These are phyloP conservation scores for Penicillium sp. DNA, from an alignment of 2,329 filamentous ascomycete genomes.

Conservation along the genomic window DNA sequence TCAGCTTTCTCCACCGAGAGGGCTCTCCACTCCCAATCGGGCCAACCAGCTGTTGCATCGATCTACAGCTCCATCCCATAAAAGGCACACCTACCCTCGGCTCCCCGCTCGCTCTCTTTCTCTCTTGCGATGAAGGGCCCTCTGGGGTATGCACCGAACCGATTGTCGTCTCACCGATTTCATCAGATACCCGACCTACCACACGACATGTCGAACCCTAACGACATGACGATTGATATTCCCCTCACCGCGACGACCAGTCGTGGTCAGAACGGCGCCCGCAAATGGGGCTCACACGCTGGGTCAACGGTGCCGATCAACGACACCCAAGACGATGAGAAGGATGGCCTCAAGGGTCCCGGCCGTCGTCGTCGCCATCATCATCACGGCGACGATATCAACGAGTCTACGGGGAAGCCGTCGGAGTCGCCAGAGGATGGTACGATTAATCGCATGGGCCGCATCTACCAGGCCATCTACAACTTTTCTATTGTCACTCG, in stretches of 20 bases:
- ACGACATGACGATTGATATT: constrained; percentile 63
- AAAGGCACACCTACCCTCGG: constrained; percentile 1
- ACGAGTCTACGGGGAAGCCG: constrained; percentile 34
- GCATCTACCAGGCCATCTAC: constrained; percentile 61
- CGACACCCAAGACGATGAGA: constrained; percentile 13
- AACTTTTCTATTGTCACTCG: constrained; percentile 65
- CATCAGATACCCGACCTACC: constrained; percentile 41
- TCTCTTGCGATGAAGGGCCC: constrained; percentile 35
- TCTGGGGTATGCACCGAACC: constrained; percentile 41
- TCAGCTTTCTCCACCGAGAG: background rate
- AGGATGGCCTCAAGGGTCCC: constrained; percentile 27
- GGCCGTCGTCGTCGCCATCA: constrained; percentile 36
- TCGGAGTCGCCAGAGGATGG: constrained; percentile 53
- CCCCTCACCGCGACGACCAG: constrained; percentile 60
- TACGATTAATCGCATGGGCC: constrained; percentile 60
- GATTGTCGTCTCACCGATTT: constrained; percentile 50
- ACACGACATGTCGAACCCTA: constrained; percentile 48
- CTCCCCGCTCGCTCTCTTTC: constrained; percentile 8
- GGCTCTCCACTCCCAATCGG: constrained; percentile 3
- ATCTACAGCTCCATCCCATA: constrained; percentile 14
- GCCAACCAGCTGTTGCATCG: constrained; percentile 18
- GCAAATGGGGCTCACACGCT: constrained; percentile 40
- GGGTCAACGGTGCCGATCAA: constrained; percentile 24
- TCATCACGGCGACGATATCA: constrained; percentile 28
- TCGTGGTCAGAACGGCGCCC: constrained; percentile 49